These are phyloP conservation scores for Termitomyces sp. DNA, from an alignment of 768 basidiomycete species.

Conservation along the genomic window DNA sequence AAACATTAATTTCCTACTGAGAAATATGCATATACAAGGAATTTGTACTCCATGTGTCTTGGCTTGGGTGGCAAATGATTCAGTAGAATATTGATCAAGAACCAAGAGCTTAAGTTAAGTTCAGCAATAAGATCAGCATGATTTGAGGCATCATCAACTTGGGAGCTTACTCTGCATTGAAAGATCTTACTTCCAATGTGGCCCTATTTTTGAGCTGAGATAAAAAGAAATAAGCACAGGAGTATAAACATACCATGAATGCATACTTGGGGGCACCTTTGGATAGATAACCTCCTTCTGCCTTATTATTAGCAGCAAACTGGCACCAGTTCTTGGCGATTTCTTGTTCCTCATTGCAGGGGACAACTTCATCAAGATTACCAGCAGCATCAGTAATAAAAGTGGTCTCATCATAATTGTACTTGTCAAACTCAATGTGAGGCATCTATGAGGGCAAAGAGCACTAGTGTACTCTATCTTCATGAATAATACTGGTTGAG, in stretches of 20 bases:
- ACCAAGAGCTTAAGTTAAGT: too few relatives aligned
- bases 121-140: too few relatives aligned
- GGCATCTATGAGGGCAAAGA: not conserved
- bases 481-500: too few relatives aligned
- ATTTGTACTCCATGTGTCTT: too few relatives aligned
- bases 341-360: not conserved
- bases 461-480: not conserved
- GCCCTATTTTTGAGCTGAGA: not conserved
- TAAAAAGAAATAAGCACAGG: not conserved
- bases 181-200: not conserved
- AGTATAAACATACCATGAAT: not conserved
- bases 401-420: not conserved
- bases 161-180: not conserved
- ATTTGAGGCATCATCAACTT: not conserved
- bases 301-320: not conserved
- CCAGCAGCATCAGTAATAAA: not conserved
- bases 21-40: too few relatives aligned
- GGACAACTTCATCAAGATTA: not conserved
- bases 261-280: not conserved
- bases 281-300: not conserved
- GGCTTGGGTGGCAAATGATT: too few relatives aligned
- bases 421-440: not conserved
- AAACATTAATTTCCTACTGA: too few relatives aligned
- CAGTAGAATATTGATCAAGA: too few relatives aligned
- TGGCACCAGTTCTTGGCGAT: not conserved